Evolutionary conservation across 108 stramenopile species (phyloP).

Genomic region (Skeletonema menzelii): DNA sequence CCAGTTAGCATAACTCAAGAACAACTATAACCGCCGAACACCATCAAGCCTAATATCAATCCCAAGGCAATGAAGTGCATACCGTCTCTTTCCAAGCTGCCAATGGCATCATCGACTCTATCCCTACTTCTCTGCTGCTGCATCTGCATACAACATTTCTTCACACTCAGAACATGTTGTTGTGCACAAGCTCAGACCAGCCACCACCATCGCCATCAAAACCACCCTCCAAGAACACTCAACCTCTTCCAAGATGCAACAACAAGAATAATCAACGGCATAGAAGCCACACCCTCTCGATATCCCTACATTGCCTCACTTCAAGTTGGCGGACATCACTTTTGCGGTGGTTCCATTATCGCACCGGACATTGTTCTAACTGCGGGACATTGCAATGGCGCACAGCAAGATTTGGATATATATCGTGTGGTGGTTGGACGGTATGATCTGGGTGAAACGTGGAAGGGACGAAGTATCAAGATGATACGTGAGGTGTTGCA

Average conservation of each 20-base stretch:
- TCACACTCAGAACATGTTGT: too few relatives aligned
- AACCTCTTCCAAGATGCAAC: background rate
- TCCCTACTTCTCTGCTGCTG: background rate
- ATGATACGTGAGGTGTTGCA: conserved; percentile 14
- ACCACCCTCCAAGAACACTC: background rate
- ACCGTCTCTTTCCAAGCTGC: background rate
- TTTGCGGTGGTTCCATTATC: conserved; percentile 64
- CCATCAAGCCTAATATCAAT: too few relatives aligned
- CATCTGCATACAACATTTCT: background rate
- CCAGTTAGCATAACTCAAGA: background rate
- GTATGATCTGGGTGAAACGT: conserved; percentile 27
- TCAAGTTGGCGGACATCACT: conserved; percentile 30
- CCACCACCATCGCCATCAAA: background rate
- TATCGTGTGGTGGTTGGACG: conserved; percentile 45
- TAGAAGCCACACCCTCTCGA: conserved; percentile 21
- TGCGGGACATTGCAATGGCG: conserved; percentile 61
- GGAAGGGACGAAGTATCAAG: conserved; percentile 25
- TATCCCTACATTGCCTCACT: conserved; percentile 61
- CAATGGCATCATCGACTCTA: background rate
- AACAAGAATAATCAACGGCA: conserved; percentile 51
- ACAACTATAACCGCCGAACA: background rate
- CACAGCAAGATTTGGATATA: background rate
- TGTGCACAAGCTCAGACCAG: background rate
- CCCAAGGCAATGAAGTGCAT: background rate
- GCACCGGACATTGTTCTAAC: conserved; percentile 59